A percentile compares a stretch with the other conserved stretches of the same genome.
Evolutionary conservation across 129 eudicot species (phyloP).

Genomic region (Artemisia annua): DNA sequence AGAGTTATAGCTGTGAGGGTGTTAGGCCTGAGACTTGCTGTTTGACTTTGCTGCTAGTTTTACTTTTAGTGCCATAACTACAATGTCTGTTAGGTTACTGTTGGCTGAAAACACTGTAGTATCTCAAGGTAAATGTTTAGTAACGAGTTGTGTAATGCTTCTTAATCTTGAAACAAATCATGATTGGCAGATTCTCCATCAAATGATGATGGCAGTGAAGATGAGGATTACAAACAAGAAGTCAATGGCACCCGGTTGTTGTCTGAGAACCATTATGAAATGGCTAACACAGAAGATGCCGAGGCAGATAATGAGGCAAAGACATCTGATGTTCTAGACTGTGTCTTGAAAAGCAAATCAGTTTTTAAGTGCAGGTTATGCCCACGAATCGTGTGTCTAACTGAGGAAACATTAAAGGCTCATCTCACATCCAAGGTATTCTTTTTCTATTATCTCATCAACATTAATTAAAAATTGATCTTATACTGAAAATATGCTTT

Average conservation of each 20-base stretch:
- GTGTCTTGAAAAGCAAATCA: conserved; percentile 71
- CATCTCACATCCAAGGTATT: conserved; percentile 88
- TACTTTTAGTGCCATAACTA: not conserved
- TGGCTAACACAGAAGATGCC: not conserved
- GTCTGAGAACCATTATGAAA: conserved; percentile 19
- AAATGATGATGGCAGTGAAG: conserved; percentile 51
- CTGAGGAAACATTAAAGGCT: conserved; percentile 74
- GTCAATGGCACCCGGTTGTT: not conserved
- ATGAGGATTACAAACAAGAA: conserved; percentile 24
- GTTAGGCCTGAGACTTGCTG: not conserved
- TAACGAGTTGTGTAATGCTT: not conserved
- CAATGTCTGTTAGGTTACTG: not conserved
- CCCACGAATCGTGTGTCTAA: conserved; percentile 87
- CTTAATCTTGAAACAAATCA: conserved; percentile 11
- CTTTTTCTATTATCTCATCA: not conserved
- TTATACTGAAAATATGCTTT: too few relatives aligned
- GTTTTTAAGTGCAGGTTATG: conserved; percentile 93
- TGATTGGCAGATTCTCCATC: conserved; percentile 57
- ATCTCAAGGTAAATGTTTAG: not conserved
- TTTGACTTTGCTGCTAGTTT: not conserved
- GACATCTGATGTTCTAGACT: conserved; percentile 38
- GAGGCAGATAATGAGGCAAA: conserved; percentile 31
- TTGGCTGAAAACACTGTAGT: not conserved
- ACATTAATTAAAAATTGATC: not conserved
- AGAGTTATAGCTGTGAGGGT: not conserved